phyloP scores from a whole-genome alignment of 768 basidiomycete genomes.

The Psilocybe cubensis region DNA sequence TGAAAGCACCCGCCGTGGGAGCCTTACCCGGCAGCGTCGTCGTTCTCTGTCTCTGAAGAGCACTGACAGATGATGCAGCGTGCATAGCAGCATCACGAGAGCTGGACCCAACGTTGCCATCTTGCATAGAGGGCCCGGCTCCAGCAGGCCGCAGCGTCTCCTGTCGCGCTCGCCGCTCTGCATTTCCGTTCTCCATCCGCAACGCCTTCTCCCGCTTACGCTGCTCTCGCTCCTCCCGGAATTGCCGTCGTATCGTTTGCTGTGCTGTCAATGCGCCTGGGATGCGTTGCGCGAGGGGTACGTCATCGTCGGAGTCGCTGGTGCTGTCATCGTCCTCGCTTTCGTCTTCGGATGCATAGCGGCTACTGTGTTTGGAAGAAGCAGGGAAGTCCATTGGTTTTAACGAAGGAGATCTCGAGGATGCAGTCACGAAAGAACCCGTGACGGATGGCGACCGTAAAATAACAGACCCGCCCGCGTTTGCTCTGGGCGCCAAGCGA shows the following conservation, averaged over 20 bases:
- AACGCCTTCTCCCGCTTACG: slow-evolving; percentile 51
- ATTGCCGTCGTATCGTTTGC: slow-evolving; percentile 73
- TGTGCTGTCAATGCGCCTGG: slow-evolving; percentile 86
- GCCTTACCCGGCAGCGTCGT: slow-evolving; percentile 44
- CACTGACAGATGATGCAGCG: slow-evolving; percentile 27
- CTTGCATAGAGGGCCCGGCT: slow-evolving; percentile 25
- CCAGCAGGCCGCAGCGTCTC: slow-evolving; percentile 41
- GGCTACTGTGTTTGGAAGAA: slow-evolving; percentile 14
- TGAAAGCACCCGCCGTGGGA: slow-evolving; percentile 34
- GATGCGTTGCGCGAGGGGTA: slow-evolving; percentile 82
- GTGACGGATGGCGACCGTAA: slow-evolving; percentile 10
- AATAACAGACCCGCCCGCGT: neutral
- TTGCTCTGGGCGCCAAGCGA: neutral
- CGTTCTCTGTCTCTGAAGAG: slow-evolving; percentile 40
- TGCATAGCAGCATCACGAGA: slow-evolving; percentile 42
- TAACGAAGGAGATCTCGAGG: slow-evolving; percentile 8
- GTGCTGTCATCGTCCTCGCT: slow-evolving; percentile 32
- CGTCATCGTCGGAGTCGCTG: slow-evolving; percentile 72
- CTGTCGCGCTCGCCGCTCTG: slow-evolving; percentile 29
- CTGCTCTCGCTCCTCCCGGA: slow-evolving; percentile 67
- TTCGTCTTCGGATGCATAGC: slow-evolving; percentile 35
- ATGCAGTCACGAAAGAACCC: slow-evolving; percentile 10
- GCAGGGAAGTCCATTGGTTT: slow-evolving; percentile 12
- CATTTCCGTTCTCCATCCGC: slow-evolving; percentile 21
- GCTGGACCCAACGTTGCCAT: slow-evolving; percentile 26